These are phyloP conservation scores for Astragalus glycyphyllos DNA, from an alignment of 306 rosid species.

Conservation along the genomic window DNA sequence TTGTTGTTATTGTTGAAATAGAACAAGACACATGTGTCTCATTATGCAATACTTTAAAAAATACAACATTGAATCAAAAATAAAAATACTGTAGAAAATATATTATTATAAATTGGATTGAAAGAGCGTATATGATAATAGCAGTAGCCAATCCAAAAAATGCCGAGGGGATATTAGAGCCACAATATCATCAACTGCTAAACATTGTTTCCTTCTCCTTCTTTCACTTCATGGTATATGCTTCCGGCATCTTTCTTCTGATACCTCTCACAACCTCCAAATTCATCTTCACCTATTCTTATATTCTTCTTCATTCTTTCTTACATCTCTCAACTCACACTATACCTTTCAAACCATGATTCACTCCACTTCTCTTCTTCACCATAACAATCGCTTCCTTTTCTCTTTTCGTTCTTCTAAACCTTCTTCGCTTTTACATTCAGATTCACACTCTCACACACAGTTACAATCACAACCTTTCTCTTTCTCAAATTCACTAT, in stretches of 20 bases:
- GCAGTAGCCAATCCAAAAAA: conserved; percentile 35
- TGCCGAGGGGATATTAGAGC: conserved; percentile 16
- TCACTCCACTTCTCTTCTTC: conserved; percentile 58
- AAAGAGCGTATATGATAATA: conserved; percentile 7
- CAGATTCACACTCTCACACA: conserved; percentile 26
- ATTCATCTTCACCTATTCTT: not conserved
- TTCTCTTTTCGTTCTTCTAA: conserved; percentile 50
- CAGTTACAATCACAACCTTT: conserved; percentile 39
- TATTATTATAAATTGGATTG: too few species aligned
- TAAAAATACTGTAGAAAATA: too few species aligned
- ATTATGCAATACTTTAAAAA: too few species aligned
- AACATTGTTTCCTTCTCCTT: not conserved
- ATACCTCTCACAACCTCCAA: conserved; percentile 15
- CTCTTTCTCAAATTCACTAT: conserved; percentile 47
- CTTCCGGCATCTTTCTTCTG: conserved; percentile 56
- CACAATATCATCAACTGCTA: not conserved
- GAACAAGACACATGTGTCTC: too few species aligned
- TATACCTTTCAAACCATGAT: conserved; percentile 49
- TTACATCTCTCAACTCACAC: not conserved
- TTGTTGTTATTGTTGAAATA: too few species aligned
- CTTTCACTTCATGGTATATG: conserved; percentile 44
- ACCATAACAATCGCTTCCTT: conserved; percentile 46
- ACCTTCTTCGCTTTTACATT: conserved; percentile 41
- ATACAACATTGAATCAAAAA: too few species aligned
- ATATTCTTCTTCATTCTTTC: not conserved